Percentiles rank a stretch among this genome's conserved stretches.
Conservation (phyloP, 2,329 filamentous ascomycete genomes). For the Neonectria punicea region DNA sequence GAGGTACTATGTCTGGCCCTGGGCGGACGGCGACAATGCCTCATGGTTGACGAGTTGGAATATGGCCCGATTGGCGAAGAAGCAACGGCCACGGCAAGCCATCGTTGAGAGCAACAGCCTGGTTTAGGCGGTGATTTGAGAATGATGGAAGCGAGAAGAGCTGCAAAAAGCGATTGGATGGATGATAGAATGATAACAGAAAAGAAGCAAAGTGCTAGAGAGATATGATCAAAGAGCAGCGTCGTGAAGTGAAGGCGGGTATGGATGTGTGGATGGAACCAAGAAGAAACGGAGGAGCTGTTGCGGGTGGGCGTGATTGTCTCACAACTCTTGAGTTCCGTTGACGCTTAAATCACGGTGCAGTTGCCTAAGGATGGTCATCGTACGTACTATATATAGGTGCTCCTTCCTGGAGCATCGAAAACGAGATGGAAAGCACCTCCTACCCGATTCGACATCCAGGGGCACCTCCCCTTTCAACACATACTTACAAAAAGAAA, state of each 20-base stretch:
- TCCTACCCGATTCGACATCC: neutral
- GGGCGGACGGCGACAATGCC: neutral
- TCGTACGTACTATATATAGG: neutral
- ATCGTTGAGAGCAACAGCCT: constrained; percentile 13
- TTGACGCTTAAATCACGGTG: neutral
- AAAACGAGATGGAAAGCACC: neutral
- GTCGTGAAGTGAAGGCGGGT: neutral
- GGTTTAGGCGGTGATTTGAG: neutral
- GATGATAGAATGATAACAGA: neutral
- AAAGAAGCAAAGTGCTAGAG: neutral
- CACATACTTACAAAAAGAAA: neutral
- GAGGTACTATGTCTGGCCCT: constrained; percentile 44
- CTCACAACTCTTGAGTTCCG: neutral
- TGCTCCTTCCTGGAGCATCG: neutral
- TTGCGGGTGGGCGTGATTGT: too few relatives aligned
- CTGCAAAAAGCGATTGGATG: neutral
- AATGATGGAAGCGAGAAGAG: neutral
- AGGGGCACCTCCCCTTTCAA: neutral
- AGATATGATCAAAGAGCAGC: constrained; percentile 14
- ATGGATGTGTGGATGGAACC: neutral
- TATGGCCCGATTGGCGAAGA: constrained; percentile 17
- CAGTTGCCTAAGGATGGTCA: neutral
- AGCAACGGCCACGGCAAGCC: constrained; percentile 42
- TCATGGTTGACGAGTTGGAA: constrained; percentile 35
- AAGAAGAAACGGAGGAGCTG: neutral